These are phyloP conservation scores for Hygrophoropsis aurantiaca DNA, from an alignment of 768 basidiomycete genomes.

Conservation along the genomic window DNA sequence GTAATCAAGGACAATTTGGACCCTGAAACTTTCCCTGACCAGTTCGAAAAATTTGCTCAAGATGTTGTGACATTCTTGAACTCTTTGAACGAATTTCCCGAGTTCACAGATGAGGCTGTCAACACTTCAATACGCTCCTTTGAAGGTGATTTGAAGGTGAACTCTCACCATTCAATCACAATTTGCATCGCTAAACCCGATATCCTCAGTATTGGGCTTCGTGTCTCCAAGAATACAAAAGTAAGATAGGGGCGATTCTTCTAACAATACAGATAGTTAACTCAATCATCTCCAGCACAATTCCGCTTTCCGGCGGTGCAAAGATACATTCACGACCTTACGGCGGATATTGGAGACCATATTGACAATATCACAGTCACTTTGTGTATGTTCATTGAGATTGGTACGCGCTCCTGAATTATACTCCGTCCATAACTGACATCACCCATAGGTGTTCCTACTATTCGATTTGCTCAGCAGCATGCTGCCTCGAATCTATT, in stretches of 20 bases:
- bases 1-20: conserved; percentile 34
- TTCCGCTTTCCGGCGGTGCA: conserved; percentile 43
- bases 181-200: background rate
- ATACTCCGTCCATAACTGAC: background rate
- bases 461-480: conserved; percentile 42
- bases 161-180: background rate
- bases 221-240: conserved; percentile 39
- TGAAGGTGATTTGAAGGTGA: conserved; percentile 41
- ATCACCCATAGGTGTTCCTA: conserved; percentile 35
- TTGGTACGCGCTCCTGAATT: conserved; percentile 34
- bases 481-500: conserved; percentile 39
- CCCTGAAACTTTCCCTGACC: conserved; percentile 38
- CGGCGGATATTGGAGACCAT: conserved; percentile 41
- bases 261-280: background rate
- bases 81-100: conserved; percentile 46
- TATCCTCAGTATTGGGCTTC: conserved; percentile 42
- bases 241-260: conserved; percentile 12
- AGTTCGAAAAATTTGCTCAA: conserved; percentile 37
- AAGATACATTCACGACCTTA: conserved; percentile 42
- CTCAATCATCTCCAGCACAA: conserved; percentile 29
- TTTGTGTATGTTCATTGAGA: conserved; percentile 40
- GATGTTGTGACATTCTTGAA: conserved; percentile 42
- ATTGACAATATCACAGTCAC: conserved; percentile 39
- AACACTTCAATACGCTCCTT: conserved; percentile 39
- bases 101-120: conserved; percentile 43